Evolutionary conservation across 352 stramenopile genomes (phyloP), one percentile per base, ranked within the genome.

Genomic region (Globisporangium carolinianum): DNA sequence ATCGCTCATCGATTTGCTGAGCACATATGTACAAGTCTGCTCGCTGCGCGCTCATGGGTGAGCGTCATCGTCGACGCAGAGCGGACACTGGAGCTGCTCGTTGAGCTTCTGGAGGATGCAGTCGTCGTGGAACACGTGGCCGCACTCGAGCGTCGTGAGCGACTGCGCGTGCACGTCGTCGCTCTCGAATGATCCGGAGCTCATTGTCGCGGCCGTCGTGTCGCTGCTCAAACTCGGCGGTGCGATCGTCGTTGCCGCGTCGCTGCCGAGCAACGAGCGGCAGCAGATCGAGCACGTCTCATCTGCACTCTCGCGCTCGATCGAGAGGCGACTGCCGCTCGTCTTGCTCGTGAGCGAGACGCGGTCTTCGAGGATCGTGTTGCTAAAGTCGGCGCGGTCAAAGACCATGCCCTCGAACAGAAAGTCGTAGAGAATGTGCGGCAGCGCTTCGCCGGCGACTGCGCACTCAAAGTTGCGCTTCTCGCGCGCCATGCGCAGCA

Each of bases 81-180:
- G 62, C 24, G 84, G 84, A 60, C 84, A 94, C 49, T 63, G 55
- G 8, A 94, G 67, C 24, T 57, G 71, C 60, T 89, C 67, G 65
- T 94, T 94, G 39, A 94, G 75, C 60, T 94, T 91, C 48, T 66
- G 69, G 7, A 94, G 64, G 54, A 94, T 94, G 63, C 84, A 94
- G 57, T 94, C 84, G 53, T 94, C 84, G 60, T 94, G 84, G 69
- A 91, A 94, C 49, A 80, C 82, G 63, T 94, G 84, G 14, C 84
- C 80, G 52, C 84, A 94, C 48, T 84, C 63, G 3, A 94, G 72
- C 43, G 82, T 91, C 32, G 84, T 91, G 32, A 94, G 63, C 41
- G 77, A 79, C 11, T 76, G 67, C 53, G 66, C 69, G 32, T 70
- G 58, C 36, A 56, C 54, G 36, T 77, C 73, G 24, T 73, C 67